Evolutionary conservation across 306 rosid genomes (phyloP), one percentile per base, ranked within the genome.

Genomic region (Corylus heterophylla): DNA sequence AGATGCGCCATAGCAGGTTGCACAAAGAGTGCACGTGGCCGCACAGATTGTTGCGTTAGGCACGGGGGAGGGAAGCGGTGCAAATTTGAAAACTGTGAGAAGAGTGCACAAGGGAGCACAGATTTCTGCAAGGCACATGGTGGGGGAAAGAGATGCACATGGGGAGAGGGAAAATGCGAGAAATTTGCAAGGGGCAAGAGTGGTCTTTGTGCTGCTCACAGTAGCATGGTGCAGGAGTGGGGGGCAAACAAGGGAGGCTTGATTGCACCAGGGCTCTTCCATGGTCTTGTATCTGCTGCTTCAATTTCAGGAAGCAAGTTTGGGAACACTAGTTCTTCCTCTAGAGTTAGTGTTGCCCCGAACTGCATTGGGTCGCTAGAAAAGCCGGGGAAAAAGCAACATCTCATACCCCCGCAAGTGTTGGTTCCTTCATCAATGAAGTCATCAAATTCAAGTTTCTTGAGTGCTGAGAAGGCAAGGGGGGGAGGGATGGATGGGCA

Each of bases 21-120:
- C 86, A 90, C 98, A 44, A 95, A 90, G 85, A 95, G 99, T 77
- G 99, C 99, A 2, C 92, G 99, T 69, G 99, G 99, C 27, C 96
- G 99, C 3, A 95, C 99, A 9, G 98, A 93, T 80, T 95, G 96
- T 64, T 95, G 99, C 62, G 99, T 95, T 10, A 90, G 86, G 87
- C 99, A 95, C 52, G 99, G 99, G 12, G 99, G 99, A 49, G 99
- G 99, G 1, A 95, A 93, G 81, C 87, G 99, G 4, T 95, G 99
- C 88, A 91, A 75, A 89, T 84, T 20, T 69, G 98, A 91, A 8
- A 82, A 88, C 58, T 95, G 99, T 78, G 92, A 83, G 61, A 95
- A 93, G 87, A 95, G 99, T 85, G 99, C 99, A n/a, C 98, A 95
- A 77, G 99, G 99, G 51, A 93, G 99, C 89, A 95, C 99, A 48